Evolutionary conservation across 208 protist genomes (phyloP), one percentile per base, ranked within the genome.

Genomic region (Wallacemonas sp.): DNA sequence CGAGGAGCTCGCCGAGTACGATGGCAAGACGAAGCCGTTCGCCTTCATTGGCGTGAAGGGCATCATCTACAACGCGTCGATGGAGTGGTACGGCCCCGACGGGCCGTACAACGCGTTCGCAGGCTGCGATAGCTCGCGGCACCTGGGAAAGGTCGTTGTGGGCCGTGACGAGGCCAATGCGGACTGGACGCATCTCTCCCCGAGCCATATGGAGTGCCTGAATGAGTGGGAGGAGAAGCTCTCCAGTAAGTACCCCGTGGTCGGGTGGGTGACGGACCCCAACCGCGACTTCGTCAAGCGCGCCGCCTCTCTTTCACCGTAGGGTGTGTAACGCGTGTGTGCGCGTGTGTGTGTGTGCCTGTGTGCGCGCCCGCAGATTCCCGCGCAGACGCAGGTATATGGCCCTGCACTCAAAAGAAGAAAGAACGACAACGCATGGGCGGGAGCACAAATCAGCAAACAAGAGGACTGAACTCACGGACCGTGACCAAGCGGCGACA

Each of bases 181-280:
- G 10, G 83, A 94, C 63, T 96, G 91, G 89, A 89, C 85, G 10
- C 79, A 63, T n/a, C 87, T 96, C 8, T 74, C 73, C 3, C 66
- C 73, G 15, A 42, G 32, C 2, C 84, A 96, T 61, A 46, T 91
- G 42, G 57, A 76, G 39, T 84, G 71, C 12, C 74, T 96, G n/a
- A 76, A 93, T 36, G 88, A 94, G 57, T 96, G 91, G 91, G 91
- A 94, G 69, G 87, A 87, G 67, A 73, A 73, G 17, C 63, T 96
- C 22, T 69, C 83, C 44, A 79, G 78, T 63, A 96, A 96, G 73
- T 96, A 96, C 72, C 58, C 73, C 26, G 67, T 61, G 15, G 89
- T 92, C 17, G 89, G 89, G 10, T 95, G 89, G 86, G 71, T 95
- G 34, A 75, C 76, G 36, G 79, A 87, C 33, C 71, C 81, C 13